Evolutionary conservation across 179 eudicot species (phyloP).

Genomic region (Amaranthus tricolor): DNA sequence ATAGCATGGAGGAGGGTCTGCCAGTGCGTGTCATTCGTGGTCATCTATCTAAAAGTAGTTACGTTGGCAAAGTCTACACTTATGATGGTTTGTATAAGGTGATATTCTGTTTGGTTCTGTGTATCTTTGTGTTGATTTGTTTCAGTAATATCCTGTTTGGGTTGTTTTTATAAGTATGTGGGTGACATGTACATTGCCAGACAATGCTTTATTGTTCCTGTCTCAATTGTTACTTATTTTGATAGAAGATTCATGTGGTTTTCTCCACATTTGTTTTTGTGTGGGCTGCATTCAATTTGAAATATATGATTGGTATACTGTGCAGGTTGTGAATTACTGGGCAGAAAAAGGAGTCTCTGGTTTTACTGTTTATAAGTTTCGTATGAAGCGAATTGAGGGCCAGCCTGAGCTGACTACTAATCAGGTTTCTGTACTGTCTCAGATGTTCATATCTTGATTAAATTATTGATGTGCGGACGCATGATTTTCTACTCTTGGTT

Average conservation of each 20-base stretch:
- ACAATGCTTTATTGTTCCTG: background rate
- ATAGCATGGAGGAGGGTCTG: conserved; percentile 49
- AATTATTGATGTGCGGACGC: background rate
- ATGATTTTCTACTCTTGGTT: background rate
- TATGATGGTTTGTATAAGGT: conserved; percentile 96
- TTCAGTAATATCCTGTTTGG: background rate
- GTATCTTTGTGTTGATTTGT: background rate
- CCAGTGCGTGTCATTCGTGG: conserved; percentile 89
- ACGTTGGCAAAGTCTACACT: conserved; percentile 88
- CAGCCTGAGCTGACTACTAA: conserved; percentile 72
- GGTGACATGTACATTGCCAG: background rate
- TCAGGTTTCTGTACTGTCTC: conserved; percentile 48
- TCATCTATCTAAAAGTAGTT: conserved; percentile 59
- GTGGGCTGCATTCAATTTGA: background rate
- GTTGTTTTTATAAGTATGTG: background rate
- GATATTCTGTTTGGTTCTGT: conserved; percentile 6
- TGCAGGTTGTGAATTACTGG: conserved; percentile 68
- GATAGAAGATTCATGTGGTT: background rate
- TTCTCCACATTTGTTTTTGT: background rate
- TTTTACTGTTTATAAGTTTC: conserved; percentile 66
- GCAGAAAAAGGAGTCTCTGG: conserved; percentile 83
- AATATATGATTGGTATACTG: background rate
- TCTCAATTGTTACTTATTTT: background rate
- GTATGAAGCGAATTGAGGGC: conserved; percentile 59
- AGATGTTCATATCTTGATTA: background rate